These are phyloP conservation scores for Monosporascus sp. DNA, from an alignment of 2,329 filamentous ascomycete genomes.

Conservation along the genomic window DNA sequence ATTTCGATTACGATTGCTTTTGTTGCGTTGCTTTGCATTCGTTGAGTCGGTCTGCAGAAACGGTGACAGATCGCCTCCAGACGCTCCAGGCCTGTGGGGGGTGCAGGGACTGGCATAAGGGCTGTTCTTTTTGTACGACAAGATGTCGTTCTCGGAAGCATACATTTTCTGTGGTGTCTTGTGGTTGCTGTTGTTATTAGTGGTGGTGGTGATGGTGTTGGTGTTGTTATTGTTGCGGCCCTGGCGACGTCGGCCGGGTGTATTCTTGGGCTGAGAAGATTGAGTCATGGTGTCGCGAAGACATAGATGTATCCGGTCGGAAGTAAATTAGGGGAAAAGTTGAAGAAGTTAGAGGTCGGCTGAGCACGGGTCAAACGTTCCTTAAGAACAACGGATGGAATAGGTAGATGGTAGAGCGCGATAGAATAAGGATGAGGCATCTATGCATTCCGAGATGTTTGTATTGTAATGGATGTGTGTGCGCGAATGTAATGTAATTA, in stretches of 20 bases:
- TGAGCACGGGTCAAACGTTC: conserved; percentile 4
- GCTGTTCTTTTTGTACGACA: conserved; percentile 26
- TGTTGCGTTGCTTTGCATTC: conserved; percentile 25
- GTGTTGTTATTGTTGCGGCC: conserved; percentile 32
- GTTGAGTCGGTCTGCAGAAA: conserved; percentile 22
- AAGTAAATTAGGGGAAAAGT: neutral
- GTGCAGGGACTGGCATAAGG: conserved; percentile 33
- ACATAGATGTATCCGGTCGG: conserved; percentile 17
- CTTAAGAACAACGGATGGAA: neutral
- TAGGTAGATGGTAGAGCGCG: too few relatives aligned
- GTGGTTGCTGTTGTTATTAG: conserved; percentile 26
- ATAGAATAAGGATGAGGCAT: too few relatives aligned
- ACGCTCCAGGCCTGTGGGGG: conserved; percentile 36
- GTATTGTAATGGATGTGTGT: too few relatives aligned
- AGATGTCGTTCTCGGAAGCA: conserved; percentile 53
- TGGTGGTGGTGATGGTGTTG: conserved; percentile 29
- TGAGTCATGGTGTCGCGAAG: conserved; percentile 29
- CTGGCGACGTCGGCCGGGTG: conserved; percentile 36
- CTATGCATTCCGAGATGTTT: too few relatives aligned
- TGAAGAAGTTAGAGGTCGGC: conserved; percentile 3
- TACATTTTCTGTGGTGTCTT: conserved; percentile 44
- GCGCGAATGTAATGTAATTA: neutral
- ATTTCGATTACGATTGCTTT: conserved; percentile 20
- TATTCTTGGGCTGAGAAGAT: conserved; percentile 26
- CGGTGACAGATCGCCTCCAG: conserved; percentile 29